Evolutionary conservation across 2,329 filamentous ascomycete species (phyloP), one percentile per base, ranked within the genome.

Genomic region (Aspergillus pseudoterreus): DNA sequence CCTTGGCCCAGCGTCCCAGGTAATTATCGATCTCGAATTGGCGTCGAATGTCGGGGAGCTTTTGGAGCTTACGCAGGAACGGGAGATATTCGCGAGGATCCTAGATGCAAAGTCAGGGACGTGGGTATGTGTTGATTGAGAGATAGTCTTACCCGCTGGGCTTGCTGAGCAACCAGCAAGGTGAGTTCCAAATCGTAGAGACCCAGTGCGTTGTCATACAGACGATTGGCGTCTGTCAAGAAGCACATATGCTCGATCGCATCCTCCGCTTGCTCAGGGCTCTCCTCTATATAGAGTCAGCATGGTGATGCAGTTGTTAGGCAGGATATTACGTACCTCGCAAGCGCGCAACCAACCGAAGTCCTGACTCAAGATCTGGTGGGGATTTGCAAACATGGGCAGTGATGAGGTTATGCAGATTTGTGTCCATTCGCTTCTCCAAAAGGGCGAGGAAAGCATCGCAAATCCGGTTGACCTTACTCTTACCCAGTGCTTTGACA

Each of bases 161-260:
- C 94, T 66, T 96, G 92, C 65, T 99, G 94, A 0, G 94, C 94
- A 11, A 99, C 89, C 5, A 96, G 78, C 10, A 99, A 78, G 3
- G 92, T 86, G 6, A 99, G 82, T 10, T 96, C 90, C 2, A 99
- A 82, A 63, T 97, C 86, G 67, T 99, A 99, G 2, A 97, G 78
- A 1, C 92, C 92, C 2, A 99, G 78, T 0, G 94, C 89, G 54
- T 92, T 86, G 55, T 96, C 90, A 63, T 96, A 99, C 0, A 99
- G 82, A 36, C 85, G 85, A 68, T 96, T 95, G 43, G 95, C 87
- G 70, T 99, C 94, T 0, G 92, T 90, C 39, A 99, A 80, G 78
- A 99, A 99, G 77, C 91, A 97, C 54, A 99, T 96, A 65, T 99
- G 94, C 67, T 96, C 91, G 19, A 96, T 87, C 0, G 92, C 92